Percentiles rank a stretch among this genome's conserved stretches.
Conservation (phyloP, 2,329 filamentous ascomycete species). For the Stagonosporopsis rhizophila region DNA sequence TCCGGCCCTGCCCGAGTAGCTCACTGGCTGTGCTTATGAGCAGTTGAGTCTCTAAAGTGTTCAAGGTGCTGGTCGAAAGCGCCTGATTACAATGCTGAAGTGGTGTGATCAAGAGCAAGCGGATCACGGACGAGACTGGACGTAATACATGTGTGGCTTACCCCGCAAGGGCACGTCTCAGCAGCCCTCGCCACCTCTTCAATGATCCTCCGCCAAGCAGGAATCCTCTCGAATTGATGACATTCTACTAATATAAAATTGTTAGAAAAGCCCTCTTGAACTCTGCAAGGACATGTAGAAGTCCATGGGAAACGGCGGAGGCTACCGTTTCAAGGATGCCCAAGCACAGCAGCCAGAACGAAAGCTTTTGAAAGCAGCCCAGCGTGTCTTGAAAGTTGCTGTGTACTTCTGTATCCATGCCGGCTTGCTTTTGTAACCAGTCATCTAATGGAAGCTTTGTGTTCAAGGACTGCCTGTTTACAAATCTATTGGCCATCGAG, state of each 20-base stretch:
- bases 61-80: neutral
- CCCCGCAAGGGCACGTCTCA: neutral
- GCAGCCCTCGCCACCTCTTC: neutral
- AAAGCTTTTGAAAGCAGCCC: neutral
- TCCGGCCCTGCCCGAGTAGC: too few relatives aligned
- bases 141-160: neutral
- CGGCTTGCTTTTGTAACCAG: neutral
- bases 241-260: neutral
- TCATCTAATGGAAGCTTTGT: neutral
- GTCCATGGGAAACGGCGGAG: neutral
- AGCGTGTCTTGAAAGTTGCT: neutral
- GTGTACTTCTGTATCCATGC: neutral
- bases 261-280: neutral
- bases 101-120: neutral
- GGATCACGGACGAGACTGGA: neutral
- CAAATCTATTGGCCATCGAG: neutral
- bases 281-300: neutral
- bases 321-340: neutral
- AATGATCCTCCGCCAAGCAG: neutral
- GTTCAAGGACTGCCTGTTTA: neutral
- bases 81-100: neutral
- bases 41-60: neutral
- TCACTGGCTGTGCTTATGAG: neutral
- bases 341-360: neutral
- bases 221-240: neutral